Conservation (phyloP, 1,284 basidiomycete species). For the Irpex rosettiformis region DNA sequence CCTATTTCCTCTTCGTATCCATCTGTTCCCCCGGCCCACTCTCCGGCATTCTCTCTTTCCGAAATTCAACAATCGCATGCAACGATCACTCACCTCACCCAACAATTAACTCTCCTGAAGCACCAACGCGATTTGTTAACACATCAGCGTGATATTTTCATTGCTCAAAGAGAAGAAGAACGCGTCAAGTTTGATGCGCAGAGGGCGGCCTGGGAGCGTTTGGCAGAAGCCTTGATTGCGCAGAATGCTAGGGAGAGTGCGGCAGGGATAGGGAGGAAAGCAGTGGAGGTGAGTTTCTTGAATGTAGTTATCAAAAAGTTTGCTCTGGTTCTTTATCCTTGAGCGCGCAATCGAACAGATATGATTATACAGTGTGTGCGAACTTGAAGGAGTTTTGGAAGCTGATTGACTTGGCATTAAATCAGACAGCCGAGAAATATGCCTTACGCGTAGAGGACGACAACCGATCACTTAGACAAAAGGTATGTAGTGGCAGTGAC, state of each 20-base stretch:
- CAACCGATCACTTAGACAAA: background rate
- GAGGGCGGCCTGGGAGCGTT: background rate
- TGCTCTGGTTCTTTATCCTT: background rate
- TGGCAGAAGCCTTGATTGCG: background rate
- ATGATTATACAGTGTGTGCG: background rate
- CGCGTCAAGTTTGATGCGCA: background rate
- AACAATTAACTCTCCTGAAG: background rate
- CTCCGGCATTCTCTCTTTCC: background rate
- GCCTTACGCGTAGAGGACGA: background rate
- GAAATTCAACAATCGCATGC: background rate
- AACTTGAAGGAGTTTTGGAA: background rate
- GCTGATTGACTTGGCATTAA: background rate
- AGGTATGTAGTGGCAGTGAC: background rate
- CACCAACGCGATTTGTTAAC: background rate
- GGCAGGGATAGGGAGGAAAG: background rate
- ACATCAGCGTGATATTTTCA: background rate
- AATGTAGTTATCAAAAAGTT: background rate
- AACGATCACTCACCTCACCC: background rate
- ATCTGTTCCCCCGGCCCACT: background rate
- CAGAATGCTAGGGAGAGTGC: background rate
- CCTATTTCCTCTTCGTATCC: background rate
- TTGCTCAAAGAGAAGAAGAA: background rate
- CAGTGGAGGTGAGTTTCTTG: background rate
- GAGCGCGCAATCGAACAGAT: background rate
- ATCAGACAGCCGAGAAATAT: background rate